Base-by-base conservation (phyloP, 371 early-diverging fungal species). In the Zychaea mexicana region DNA sequence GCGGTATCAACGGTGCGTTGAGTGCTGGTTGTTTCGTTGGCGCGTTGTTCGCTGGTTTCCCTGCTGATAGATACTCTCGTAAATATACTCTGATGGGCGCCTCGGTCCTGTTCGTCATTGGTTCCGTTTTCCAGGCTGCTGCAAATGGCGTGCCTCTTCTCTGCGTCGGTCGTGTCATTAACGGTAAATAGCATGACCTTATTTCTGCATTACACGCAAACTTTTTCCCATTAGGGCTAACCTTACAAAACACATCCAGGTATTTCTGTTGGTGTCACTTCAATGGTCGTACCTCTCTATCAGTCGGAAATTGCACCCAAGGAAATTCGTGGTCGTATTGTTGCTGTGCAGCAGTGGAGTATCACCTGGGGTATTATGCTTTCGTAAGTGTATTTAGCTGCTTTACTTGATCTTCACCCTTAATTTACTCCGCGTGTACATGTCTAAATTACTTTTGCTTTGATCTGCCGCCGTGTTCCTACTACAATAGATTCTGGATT, bases 291-390 rank as follows among this genome's bases (percentile, higher is more conserved):
- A 9, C 95, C 95, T 10, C 66, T 89, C 24, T 95, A 89, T 75
- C 86, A 92, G 60, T 85, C 90, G 24, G 90, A 92, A 59, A 77
- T 92, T 13, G 84, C 94, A 19, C 85, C 91, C 9, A 75, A 87
- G 24, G 70, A 75, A 33, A 80, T 87, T 62, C 87, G 93, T 71
- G 95, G 94, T 13, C 77, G 86, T n/a, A 66, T 94, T 59, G 83
- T 85, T 46, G 80, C 91, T 53, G 77, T 92, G 27, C 90, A 94
- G 38, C 93, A 93, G 69, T 88, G 90, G 75, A 84, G 89, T 74
- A 88, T 95, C 61, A 87, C 91, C 17, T 75, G 78, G 56, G 87
- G 87, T 55, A 77, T 87, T 27, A 62, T 83, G 58, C 64, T 86
- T 57, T 57, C 77, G 75, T 75, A 75, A 64, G 71, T 73, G n/a